These are phyloP conservation scores for Diaporthe aspalathi DNA, from an alignment of 2,329 filamentous ascomycete species.

Conservation along the genomic window DNA sequence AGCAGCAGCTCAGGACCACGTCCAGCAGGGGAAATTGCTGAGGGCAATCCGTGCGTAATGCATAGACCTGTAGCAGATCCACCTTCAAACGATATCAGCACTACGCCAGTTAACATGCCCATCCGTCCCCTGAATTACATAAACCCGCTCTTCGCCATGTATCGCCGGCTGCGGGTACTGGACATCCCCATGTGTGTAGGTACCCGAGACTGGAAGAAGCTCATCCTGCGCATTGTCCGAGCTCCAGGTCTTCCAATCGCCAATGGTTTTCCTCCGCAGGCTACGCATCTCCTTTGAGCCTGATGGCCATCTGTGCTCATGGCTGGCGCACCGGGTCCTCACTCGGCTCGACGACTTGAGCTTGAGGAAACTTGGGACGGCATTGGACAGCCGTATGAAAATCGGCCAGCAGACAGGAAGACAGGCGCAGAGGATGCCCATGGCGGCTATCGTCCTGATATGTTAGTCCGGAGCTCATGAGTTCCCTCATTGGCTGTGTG, in stretches of 20 bases:
- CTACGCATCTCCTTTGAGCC: neutral
- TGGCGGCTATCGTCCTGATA: neutral
- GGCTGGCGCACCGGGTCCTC: neutral
- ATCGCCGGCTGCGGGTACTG: neutral
- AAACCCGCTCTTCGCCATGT: neutral
- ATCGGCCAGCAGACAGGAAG: conserved; percentile 32
- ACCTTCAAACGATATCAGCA: neutral
- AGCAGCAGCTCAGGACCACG: too few species aligned
- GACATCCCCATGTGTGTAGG: neutral
- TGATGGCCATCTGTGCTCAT: neutral
- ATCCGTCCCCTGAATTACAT: neutral
- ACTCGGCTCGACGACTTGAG: neutral
- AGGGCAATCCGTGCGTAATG: too few species aligned
- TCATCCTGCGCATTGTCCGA: neutral
- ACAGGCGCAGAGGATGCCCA: conserved; percentile 29
- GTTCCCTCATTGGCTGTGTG: neutral
- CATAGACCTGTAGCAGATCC: neutral
- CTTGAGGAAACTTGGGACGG: neutral
- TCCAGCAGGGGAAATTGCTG: too few species aligned
- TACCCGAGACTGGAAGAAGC: neutral
- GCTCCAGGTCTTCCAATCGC: neutral
- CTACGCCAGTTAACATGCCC: neutral
- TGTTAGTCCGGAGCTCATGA: neutral
- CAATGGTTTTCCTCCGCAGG: neutral
- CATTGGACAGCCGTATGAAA: neutral